Evolutionary conservation across 2,329 filamentous ascomycete species (phyloP).

Genomic region (Tolypocladium pustulatum): DNA sequence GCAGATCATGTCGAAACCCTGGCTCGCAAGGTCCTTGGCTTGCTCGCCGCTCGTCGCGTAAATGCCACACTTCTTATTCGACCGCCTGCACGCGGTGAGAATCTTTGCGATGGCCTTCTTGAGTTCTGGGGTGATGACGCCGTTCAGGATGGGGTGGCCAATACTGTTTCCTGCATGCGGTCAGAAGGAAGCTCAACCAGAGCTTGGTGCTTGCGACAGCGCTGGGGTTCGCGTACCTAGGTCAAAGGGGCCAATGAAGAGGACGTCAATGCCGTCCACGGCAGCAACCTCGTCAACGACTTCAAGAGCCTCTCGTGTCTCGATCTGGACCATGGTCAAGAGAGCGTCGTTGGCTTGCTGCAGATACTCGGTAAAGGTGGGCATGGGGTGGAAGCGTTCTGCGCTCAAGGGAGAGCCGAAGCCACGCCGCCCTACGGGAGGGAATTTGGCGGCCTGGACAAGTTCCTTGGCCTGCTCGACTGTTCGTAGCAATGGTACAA

Average conservation of each 20-base stretch:
- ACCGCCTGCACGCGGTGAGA: slow-evolving; percentile 43
- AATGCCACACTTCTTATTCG: slow-evolving; percentile 57
- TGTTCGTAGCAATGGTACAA: slow-evolving; percentile 34
- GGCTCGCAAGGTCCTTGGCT: slow-evolving; percentile 40
- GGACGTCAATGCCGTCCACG: slow-evolving; percentile 48
- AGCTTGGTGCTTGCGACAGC: background rate
- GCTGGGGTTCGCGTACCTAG: slow-evolving; percentile 29
- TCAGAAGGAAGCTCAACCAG: slow-evolving; percentile 3
- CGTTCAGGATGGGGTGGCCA: slow-evolving; percentile 50
- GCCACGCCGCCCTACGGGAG: slow-evolving; percentile 35
- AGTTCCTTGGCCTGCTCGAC: slow-evolving; percentile 33
- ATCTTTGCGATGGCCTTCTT: slow-evolving; percentile 48
- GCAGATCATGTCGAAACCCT: slow-evolving; percentile 53
- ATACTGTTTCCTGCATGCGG: slow-evolving; percentile 41
- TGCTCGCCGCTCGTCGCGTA: slow-evolving; percentile 47
- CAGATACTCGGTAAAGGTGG: slow-evolving; percentile 37
- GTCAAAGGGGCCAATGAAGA: slow-evolving; percentile 59
- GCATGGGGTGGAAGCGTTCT: slow-evolving; percentile 30
- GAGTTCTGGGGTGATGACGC: slow-evolving; percentile 47
- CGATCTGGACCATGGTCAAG: slow-evolving; percentile 57
- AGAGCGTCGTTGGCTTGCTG: slow-evolving; percentile 39
- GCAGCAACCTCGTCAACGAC: slow-evolving; percentile 51
- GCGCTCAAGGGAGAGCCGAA: slow-evolving; percentile 38
- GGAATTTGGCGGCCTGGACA: slow-evolving; percentile 39
- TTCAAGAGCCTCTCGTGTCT: slow-evolving; percentile 52